A percentile compares a stretch with the other conserved stretches of the same genome.
These are phyloP conservation scores for Wickerhamomyces canadensis DNA, from an alignment of 805 yeast species.

Conservation along the genomic window DNA sequence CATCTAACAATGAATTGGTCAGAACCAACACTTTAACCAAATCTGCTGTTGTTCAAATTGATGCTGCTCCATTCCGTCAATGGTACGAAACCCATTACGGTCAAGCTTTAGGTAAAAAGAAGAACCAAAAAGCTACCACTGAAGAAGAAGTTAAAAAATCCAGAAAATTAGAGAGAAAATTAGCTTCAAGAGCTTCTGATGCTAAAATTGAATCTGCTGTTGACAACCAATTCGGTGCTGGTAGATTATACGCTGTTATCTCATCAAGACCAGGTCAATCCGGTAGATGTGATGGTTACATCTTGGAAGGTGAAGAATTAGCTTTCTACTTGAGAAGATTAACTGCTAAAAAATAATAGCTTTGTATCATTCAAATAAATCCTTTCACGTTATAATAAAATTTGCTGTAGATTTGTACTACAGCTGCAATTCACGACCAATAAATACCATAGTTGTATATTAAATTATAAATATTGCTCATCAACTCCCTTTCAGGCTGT, in stretches of 20 bases:
- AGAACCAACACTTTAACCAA: constrained; percentile 99
- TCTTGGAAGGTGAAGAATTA: constrained; percentile 99
- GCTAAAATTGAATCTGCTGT: constrained; percentile 88
- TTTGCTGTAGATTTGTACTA: constrained; percentile 1
- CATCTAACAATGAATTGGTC: constrained; percentile 98
- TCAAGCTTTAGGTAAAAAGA: constrained; percentile 85
- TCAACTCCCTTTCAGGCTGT: too few relatives aligned
- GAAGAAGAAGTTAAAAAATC: constrained; percentile 61
- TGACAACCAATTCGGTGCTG: constrained; percentile 95
- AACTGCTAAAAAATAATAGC: constrained; percentile 91
- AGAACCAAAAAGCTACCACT: constrained; percentile 31
- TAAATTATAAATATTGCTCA: too few relatives aligned
- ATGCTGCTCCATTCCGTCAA: constrained; percentile 99
- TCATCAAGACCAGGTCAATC: constrained; percentile 99
- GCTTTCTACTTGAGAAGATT: constrained; percentile 99
- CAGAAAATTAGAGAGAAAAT: constrained; percentile 81
- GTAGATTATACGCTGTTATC: constrained; percentile 97
- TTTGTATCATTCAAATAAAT: constrained; percentile 21
- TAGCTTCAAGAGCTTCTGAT: constrained; percentile 83
- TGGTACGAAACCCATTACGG: constrained; percentile 99
- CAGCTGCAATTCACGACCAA: background rate
- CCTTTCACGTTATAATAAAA: constrained; percentile 19
- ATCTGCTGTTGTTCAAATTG: constrained; percentile 98
- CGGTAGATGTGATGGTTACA: constrained; percentile 99
- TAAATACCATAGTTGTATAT: too few relatives aligned